Conservation (phyloP, 2,329 filamentous ascomycete genomes). For the Fusarium temperatum region DNA sequence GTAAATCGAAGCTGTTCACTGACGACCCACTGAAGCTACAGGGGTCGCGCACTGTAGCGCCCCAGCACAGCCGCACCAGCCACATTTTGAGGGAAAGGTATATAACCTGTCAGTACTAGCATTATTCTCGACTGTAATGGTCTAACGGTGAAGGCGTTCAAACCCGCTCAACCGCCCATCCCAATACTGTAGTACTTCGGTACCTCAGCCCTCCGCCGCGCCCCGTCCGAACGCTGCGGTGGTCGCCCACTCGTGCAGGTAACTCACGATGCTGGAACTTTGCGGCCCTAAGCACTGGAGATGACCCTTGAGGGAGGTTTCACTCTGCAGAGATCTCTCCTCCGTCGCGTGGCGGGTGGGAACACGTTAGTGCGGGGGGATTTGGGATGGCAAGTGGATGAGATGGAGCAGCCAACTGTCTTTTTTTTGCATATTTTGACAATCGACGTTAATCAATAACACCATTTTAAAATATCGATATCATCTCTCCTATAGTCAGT, state of each 20-base stretch:
- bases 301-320: conserved; percentile 75
- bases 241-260: conserved; percentile 71
- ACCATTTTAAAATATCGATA: neutral
- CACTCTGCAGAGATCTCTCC: conserved; percentile 77
- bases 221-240: conserved; percentile 76
- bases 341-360: conserved; percentile 76
- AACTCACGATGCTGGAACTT: conserved; percentile 68
- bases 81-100: accelerated
- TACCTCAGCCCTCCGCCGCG: conserved; percentile 64
- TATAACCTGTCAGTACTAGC: conserved; percentile 37
- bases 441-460: accelerated
- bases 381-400: conserved; percentile 61
- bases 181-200: conserved; percentile 53
- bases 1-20: neutral
- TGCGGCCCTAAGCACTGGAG: conserved; percentile 73
- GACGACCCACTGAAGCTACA: neutral
- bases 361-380: conserved; percentile 69
- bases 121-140: conserved; percentile 66
- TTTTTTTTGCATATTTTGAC: conserved; percentile 44
- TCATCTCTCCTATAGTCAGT: neutral
- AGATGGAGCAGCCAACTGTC: conserved; percentile 65
- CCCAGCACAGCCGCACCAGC: neutral
- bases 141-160: conserved; percentile 68
- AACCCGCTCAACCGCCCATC: conserved; percentile 57
- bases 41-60: neutral